phyloP scores from a whole-genome alignment of 225 moss, liverwort and hornwort species.

The Antitrichia curtipendula region DNA sequence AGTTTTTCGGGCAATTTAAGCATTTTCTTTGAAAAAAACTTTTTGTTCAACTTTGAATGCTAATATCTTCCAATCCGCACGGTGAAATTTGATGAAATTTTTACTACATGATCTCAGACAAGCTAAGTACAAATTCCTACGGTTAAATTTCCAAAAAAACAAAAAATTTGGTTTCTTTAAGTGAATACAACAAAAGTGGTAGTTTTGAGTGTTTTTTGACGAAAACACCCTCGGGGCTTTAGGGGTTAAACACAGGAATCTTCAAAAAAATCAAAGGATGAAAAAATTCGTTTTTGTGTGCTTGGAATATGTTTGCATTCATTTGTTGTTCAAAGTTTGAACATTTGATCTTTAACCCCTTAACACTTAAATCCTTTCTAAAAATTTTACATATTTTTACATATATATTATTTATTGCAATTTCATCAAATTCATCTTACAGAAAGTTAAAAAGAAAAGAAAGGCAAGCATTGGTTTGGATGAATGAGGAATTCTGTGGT shows the following conservation, averaged over 20 bases:
- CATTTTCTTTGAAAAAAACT: no score
- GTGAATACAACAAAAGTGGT: no score
- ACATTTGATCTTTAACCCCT: accelerated
- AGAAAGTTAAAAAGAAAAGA: neutral
- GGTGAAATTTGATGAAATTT: no score
- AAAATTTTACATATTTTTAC: neutral
- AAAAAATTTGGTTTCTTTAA: no score
- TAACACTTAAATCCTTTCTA: accelerated
- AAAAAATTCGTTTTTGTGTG: neutral
- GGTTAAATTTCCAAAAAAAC: no score
- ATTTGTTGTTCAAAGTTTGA: neutral
- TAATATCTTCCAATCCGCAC: no score
- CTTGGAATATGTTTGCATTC: neutral
- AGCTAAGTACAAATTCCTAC: no score
- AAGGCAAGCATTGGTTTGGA: neutral
- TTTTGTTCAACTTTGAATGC: no score
- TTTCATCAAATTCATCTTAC: neutral
- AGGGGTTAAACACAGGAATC: neutral
- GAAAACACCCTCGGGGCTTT: no score
- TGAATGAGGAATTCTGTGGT: neutral
- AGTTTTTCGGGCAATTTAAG: no score
- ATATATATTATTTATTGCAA: neutral
- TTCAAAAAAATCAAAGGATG: neutral
- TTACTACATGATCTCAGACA: no score
- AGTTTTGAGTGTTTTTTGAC: no score